These are phyloP conservation scores for Trifolium subterraneum DNA, from an alignment of 306 rosid species.

Conservation along the genomic window DNA sequence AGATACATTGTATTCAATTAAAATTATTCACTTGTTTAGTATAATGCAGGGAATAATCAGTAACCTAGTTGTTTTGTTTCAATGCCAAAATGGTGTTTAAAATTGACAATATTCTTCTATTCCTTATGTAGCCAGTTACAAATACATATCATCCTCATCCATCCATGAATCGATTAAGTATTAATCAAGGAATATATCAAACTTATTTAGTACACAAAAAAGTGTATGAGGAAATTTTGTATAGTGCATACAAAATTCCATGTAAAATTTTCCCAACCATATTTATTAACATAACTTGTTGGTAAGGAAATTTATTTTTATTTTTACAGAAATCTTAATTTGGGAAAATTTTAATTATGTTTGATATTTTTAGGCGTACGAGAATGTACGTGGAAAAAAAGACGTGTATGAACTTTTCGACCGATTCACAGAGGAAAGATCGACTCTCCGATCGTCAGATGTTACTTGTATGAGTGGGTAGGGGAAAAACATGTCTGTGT, in stretches of 20 bases:
- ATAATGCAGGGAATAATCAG: conserved; percentile 35
- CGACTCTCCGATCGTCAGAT: too few relatives aligned
- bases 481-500: too few relatives aligned
- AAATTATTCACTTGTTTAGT: conserved; percentile 33
- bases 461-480: too few relatives aligned
- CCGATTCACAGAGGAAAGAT: too few relatives aligned
- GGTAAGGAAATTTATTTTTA: not conserved
- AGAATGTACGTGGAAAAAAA: too few relatives aligned
- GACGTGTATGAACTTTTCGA: too few relatives aligned
- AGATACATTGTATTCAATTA: conserved; percentile 42
- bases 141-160: conserved; percentile 13
- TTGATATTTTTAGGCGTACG: too few relatives aligned
- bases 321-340: too few relatives aligned
- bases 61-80: conserved; percentile 18
- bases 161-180: not conserved
- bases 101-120: conserved; percentile 42
- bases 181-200: not conserved
- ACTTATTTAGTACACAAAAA: too few relatives aligned
- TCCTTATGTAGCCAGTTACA: conserved; percentile 15
- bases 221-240: not conserved
- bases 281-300: not conserved
- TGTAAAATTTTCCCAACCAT: too few relatives aligned
- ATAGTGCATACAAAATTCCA: not conserved
- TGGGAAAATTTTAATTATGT: too few relatives aligned
- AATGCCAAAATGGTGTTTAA: conserved; percentile 19